Evolutionary conservation across 179 eudicot genomes (phyloP).

Genomic region (Actinidia arguta): DNA sequence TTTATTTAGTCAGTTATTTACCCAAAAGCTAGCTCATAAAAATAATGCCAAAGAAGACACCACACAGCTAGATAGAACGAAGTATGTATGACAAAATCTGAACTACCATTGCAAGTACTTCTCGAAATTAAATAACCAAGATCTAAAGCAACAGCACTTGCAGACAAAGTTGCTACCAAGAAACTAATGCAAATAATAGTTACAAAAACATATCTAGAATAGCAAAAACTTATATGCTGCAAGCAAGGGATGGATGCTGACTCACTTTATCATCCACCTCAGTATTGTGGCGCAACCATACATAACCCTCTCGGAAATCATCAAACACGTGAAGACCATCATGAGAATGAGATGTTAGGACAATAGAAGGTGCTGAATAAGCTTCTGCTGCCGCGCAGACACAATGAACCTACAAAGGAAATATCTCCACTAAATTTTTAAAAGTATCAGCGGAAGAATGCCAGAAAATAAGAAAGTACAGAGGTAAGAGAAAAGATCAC

Average conservation of each 20-base stretch:
- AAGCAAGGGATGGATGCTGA: conserved; percentile 16
- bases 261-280: conserved; percentile 96
- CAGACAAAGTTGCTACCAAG: neutral
- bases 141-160: neutral
- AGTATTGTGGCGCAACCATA: conserved; percentile 97
- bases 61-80: neutral
- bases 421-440: neutral
- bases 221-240: neutral
- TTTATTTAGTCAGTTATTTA: neutral
- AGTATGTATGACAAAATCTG: neutral
- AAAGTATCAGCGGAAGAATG: neutral
- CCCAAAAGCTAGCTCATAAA: neutral
- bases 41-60: neutral
- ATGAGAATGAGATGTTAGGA: conserved; percentile 72
- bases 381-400: conserved; percentile 99
- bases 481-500: neutral
- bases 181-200: neutral
- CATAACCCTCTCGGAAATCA: conserved; percentile 97
- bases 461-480: neutral
- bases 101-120: neutral
- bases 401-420: conserved; percentile 74
- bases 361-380: conserved; percentile 98
- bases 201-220: neutral
- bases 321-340: conserved; percentile 95
- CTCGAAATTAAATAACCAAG: neutral